These are phyloP conservation scores for Kodamaea laetipori DNA, from an alignment of 805 yeast species.

Conservation along the genomic window DNA sequence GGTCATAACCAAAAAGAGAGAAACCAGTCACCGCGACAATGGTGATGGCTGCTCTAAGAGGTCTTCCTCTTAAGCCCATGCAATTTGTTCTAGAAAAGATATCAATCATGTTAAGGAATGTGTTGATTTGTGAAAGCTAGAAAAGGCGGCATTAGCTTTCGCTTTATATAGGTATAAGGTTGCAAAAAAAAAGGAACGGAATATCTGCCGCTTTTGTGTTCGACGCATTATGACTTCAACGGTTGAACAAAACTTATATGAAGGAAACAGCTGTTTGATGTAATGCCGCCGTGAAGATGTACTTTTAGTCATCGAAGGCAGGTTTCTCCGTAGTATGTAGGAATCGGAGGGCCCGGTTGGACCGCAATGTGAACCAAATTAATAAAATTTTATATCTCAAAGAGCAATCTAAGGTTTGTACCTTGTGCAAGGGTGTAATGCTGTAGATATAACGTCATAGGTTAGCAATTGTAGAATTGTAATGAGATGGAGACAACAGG, in stretches of 20 bases:
- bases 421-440: no score
- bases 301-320: neutral
- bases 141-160: neutral
- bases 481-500: no score
- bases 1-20: conserved; percentile 37
- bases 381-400: no score
- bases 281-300: neutral
- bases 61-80: conserved; percentile 57
- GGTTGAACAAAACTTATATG: neutral
- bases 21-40: conserved; percentile 32
- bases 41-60: conserved; percentile 35
- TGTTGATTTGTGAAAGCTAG: neutral
- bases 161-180: neutral
- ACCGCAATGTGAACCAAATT: no score
- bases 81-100: conserved; percentile 43
- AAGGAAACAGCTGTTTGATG: neutral
- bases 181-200: neutral
- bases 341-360: no score
- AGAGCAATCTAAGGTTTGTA: no score
- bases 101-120: conserved; percentile 8
- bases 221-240: neutral
- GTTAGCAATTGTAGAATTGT: no score
- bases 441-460: no score
- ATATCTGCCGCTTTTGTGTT: neutral
- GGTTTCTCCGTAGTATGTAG: neutral